Evolutionary conservation across 2,329 filamentous ascomycete species (phyloP), one percentile per base, ranked within the genome.

Genomic region (Colletotrichum karsti): DNA sequence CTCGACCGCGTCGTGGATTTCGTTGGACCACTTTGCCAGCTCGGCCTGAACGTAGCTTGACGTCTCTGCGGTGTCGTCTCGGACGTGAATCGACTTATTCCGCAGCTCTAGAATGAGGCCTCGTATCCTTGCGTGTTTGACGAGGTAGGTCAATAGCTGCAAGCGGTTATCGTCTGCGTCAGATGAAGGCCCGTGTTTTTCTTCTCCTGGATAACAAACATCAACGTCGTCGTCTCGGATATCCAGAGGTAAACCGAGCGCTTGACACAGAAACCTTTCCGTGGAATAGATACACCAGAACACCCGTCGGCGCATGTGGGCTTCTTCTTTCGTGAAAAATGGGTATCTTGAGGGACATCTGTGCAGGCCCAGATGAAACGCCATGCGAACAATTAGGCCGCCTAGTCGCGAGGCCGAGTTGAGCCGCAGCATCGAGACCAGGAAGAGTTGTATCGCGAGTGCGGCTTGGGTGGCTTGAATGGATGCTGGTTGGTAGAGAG

Each of bases 231-330:
- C 84, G 67, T 89, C 87, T 56, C 83, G 82, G 10, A 90, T 84
- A 20, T 84, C 83, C 1, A 88, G 76, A 0, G 87, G 87, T 0
- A 88, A 77, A 0, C 87, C 87, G 2, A 89, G 80, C 0, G 86
- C 85, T 51, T 89, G 87, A 8, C 84, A 87, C 0, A 89, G 77
- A 63, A 87, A 84, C 50, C 87, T 79, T 46, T 89, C 87, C 0
- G 88, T 74, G 15, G 79, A 83, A 54, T 89, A 90, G 0, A 88
- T 81, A 1, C 84, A 84, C 86, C 87, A 89, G 68, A 89, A 89
- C 0, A 89, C 75, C 0, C 87, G 80, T 13, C 84, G 82, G 2
- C 87, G 81, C 33, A 86, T 80, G 3, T 82, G 79, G 3, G 78
- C 79, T 44, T 88, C 85, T 9, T 80, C 75, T 1, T 73, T 63